Evolutionary conservation across 768 basidiomycete genomes (phyloP).

Genomic region (Astraeus odoratus): DNA sequence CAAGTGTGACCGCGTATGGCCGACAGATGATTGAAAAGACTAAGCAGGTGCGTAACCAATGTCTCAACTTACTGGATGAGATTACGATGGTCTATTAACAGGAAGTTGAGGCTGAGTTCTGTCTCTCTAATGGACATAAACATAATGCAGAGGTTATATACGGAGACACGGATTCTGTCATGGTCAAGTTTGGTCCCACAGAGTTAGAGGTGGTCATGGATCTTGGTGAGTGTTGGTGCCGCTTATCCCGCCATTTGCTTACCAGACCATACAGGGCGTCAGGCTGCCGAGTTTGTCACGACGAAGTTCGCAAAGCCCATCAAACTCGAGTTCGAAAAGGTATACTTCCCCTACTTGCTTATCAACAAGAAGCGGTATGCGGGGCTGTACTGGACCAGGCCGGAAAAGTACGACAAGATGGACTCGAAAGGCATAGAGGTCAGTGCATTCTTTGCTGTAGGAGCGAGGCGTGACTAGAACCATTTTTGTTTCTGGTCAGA

Average conservation of each 20-base stretch:
- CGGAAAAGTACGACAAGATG: slow-evolving; percentile 98
- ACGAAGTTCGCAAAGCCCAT: slow-evolving; percentile 90
- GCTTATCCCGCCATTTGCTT: not conserved
- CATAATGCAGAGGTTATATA: slow-evolving; percentile 95
- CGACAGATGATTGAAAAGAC: slow-evolving; percentile 99
- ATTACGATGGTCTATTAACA: slow-evolving; percentile 25
- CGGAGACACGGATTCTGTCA: slow-evolving; percentile 98
- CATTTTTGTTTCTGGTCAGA: slow-evolving; percentile 41
- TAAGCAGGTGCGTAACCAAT: slow-evolving; percentile 55
- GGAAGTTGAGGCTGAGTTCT: slow-evolving; percentile 90
- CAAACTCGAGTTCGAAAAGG: slow-evolving; percentile 99
- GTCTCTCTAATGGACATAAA: slow-evolving; percentile 72
- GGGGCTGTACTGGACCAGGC: slow-evolving; percentile 93
- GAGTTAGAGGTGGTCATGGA: slow-evolving; percentile 87
- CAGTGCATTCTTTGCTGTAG: slow-evolving; percentile 12
- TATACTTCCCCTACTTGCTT: slow-evolving; percentile 95
- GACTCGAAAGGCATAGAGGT: slow-evolving; percentile 99
- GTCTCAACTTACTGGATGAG: not conserved
- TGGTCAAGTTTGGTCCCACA: slow-evolving; percentile 92
- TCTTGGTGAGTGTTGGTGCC: slow-evolving; percentile 50
- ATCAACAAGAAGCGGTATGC: slow-evolving; percentile 99
- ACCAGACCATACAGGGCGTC: slow-evolving; percentile 51
- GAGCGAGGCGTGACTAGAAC: not conserved
- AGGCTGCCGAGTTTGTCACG: slow-evolving; percentile 91
- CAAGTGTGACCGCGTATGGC: slow-evolving; percentile 91